Base-by-base conservation (phyloP, 805 yeast genomes). In the Priceomyces haplophilus region DNA sequence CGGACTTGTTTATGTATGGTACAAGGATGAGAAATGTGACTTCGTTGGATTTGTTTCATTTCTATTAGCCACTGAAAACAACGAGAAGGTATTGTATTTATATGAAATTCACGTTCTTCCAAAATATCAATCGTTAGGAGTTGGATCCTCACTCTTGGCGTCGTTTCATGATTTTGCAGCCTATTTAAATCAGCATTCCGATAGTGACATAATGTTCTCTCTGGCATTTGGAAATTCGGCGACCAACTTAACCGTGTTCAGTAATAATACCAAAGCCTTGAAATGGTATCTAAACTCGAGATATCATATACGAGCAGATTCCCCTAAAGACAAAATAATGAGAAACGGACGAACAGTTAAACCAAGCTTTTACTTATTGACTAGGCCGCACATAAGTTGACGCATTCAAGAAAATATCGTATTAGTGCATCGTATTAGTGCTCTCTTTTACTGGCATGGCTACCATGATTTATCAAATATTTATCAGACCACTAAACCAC, bases 51-150 rank as follows among this genome's bases (percentile, higher is more conserved):
- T 79, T 46, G 34, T 77, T 10, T 76, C 83, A 1, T 54, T 77
- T 41, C 67, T 69, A 48, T 41, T 74, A n/a, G 71, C 76, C 0
- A 25, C 47, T 7, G 79, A 76, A 38, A 61, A 63, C 21, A 69
- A 57, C 7, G 47, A 50, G 3, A 56, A 64, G 38, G 73, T 72
- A 12, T 43, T 80, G 7, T 81, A 80, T 49, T 60, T 81, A 7
- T 81, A 78, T 49, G 86, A 81, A 52, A 74, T 81, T 29, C 86
- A 81, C 42, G 56, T 80, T 0, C 23, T 43, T 1, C 62, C 65
- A 1, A 12, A 37, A 8, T 64, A 47, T 43, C 76, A 78, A 37
- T 59, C 61, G 1, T 29, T 36, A 2, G 51, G 58, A 7, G 20
- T 72, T 0, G 86, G 85, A 0, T 37, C 67, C 0, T 13, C 13